Percentiles rank a stretch among this genome's conserved stretches.
These are phyloP conservation scores for Pachysolen tannophilus DNA, from an alignment of 805 yeast genomes.

Conservation along the genomic window DNA sequence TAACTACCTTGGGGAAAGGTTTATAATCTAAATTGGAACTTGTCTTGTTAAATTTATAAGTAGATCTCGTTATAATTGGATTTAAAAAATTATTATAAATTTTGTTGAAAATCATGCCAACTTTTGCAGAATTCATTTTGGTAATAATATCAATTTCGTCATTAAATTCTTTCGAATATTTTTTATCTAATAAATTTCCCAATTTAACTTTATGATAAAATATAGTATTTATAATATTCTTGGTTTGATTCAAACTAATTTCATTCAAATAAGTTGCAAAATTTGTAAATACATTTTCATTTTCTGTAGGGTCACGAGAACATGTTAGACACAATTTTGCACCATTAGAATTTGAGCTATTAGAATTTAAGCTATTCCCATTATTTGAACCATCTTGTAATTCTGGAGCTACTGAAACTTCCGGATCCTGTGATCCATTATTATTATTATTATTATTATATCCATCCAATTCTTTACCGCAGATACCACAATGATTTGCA, in stretches of 20 bases:
- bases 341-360: background rate
- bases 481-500: background rate
- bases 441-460: no score
- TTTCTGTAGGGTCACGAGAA: background rate
- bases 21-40: background rate
- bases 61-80: background rate
- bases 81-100: background rate
- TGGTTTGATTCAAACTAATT: background rate
- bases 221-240: background rate
- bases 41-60: background rate
- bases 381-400: no score
- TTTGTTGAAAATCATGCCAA: background rate
- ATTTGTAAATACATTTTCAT: background rate
- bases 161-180: no score
- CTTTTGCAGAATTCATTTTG: background rate
- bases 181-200: background rate
- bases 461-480: no score
- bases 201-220: background rate
- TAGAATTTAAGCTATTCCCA: no score
- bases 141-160: background rate
- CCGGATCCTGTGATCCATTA: no score
- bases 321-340: background rate
- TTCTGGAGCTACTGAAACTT: no score
- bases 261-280: background rate
- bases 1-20: background rate